A percentile compares a stretch with the other conserved stretches of the same genome.
phyloP scores from a whole-genome alignment of 805 yeast genomes.

The Pichia cabralensis region DNA sequence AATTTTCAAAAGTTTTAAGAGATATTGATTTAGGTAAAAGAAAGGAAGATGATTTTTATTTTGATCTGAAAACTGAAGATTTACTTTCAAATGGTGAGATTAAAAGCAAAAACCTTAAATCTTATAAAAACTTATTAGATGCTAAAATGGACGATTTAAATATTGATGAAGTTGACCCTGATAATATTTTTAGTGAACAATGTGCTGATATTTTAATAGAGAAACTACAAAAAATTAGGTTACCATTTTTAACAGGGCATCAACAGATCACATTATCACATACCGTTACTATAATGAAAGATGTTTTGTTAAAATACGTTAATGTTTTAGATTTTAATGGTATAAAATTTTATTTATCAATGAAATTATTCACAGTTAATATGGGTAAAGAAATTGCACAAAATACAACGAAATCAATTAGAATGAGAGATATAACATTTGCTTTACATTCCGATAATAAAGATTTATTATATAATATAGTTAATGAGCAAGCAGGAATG shows the following conservation, averaged over 20 bases:
- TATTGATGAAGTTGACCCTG: constrained; percentile 13
- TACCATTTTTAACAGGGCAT: constrained; percentile 81
- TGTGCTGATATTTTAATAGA: constrained; percentile 43
- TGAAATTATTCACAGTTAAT: constrained; percentile 47
- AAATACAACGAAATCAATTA: constrained; percentile 28
- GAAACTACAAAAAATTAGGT: constrained; percentile 49
- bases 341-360: constrained; percentile 58
- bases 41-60: constrained; percentile 15
- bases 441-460: constrained; percentile 78
- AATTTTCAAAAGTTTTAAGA: constrained; percentile 44
- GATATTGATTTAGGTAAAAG: constrained; percentile 33
- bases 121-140: not conserved
- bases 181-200: constrained; percentile 14
- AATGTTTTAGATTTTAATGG: constrained; percentile 54
- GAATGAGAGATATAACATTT: constrained; percentile 80
- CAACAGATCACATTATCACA: constrained; percentile 78
- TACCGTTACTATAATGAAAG: constrained; percentile 53
- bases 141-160: constrained; percentile 19
- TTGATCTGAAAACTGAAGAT: constrained; percentile 13
- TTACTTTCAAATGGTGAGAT: not conserved
- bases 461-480: constrained; percentile 46
- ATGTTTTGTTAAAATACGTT: constrained; percentile 36
- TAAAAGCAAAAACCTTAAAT: constrained; percentile 1
- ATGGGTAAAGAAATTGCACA: constrained; percentile 21
- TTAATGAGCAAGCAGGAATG: constrained; percentile 28